phyloP scores from a whole-genome alignment of 2,329 filamentous ascomycete genomes.

The Ceratocystis destructans region DNA sequence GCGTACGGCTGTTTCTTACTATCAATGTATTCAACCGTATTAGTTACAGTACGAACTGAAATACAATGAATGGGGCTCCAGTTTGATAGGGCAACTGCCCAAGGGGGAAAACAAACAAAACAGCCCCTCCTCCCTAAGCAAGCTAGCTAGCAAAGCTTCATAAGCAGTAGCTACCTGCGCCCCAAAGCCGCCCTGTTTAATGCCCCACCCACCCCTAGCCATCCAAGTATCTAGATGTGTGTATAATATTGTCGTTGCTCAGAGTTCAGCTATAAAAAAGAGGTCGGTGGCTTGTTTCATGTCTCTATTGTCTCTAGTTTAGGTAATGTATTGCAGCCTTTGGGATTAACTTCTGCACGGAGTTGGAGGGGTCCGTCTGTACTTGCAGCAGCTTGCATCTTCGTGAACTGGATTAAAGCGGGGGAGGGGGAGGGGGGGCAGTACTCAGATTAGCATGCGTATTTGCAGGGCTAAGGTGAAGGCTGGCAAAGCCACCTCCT shows the following conservation, averaged over 20 bases:
- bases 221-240: background rate
- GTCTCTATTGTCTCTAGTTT: background rate
- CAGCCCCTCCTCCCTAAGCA: background rate
- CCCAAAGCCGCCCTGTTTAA: background rate
- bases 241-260: background rate
- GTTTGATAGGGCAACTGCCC: background rate
- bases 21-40: background rate
- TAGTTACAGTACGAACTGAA: background rate
- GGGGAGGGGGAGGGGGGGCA: background rate
- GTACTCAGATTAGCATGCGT: conserved; percentile 2
- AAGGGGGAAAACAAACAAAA: background rate
- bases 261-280: background rate
- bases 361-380: background rate
- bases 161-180: background rate
- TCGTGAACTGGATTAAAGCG: background rate
- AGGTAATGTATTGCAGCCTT: background rate
- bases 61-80: background rate
- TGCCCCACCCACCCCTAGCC: background rate
- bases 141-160: background rate
- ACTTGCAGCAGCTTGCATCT: background rate
- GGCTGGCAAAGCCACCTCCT: conserved; percentile 11
- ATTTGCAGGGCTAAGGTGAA: conserved; percentile 1
- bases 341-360: background rate
- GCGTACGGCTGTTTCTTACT: too few species aligned
- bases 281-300: background rate